Evolutionary conservation across 1,139 yeast genomes (phyloP).

Genomic region (Kodamaea arcana): DNA sequence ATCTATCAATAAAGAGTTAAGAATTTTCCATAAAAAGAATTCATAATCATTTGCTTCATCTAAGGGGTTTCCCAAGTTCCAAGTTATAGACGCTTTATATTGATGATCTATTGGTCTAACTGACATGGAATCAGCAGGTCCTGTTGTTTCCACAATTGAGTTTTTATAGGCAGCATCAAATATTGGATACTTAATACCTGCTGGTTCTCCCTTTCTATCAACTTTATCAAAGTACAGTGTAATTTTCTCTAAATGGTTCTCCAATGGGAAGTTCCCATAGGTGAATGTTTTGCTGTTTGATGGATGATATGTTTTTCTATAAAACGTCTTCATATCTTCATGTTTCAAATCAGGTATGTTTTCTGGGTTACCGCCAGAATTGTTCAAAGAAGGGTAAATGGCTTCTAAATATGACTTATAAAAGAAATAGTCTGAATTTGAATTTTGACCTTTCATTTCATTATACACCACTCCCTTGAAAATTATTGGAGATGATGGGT

Average conservation of each 20-base stretch:
- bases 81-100: constrained; percentile 75
- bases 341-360: constrained; percentile 70
- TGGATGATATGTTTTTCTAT: constrained; percentile 75
- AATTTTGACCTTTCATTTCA: constrained; percentile 97
- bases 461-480: constrained; percentile 97
- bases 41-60: constrained; percentile 52
- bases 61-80: constrained; percentile 76
- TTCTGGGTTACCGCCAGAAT: constrained; percentile 94
- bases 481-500: constrained; percentile 54
- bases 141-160: constrained; percentile 33
- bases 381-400: constrained; percentile 79
- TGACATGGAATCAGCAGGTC: constrained; percentile 80
- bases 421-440: constrained; percentile 80
- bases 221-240: constrained; percentile 49
- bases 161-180: constrained; percentile 11
- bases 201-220: constrained; percentile 30
- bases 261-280: constrained; percentile 74
- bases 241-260: constrained; percentile 57
- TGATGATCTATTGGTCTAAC: constrained; percentile 63
- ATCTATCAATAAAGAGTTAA: constrained; percentile 72
- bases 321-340: constrained; percentile 74
- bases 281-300: constrained; percentile 84
- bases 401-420: constrained; percentile 82
- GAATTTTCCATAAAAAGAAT: constrained; percentile 67
- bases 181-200: constrained; percentile 23